Conservation (phyloP, 345 rosid species). For the Eucalyptus polybractea region DNA sequence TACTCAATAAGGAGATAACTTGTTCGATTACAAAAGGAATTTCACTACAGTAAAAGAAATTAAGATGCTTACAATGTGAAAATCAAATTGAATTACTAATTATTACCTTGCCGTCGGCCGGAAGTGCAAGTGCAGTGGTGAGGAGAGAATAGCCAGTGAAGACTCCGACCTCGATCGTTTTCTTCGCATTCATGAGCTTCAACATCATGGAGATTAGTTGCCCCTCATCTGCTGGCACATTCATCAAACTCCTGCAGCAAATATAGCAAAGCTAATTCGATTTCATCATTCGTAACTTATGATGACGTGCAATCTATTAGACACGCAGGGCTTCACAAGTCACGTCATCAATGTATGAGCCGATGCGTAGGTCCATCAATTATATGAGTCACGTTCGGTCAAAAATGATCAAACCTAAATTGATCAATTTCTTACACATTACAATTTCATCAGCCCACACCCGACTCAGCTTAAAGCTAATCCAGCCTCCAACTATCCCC, state of each 20-base stretch:
- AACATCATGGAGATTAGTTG: neutral
- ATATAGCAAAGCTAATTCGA: neutral
- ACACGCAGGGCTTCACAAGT: no score
- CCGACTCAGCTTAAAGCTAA: no score
- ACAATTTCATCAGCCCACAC: neutral
- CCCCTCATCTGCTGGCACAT: neutral
- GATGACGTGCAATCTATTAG: no score
- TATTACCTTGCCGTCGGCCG: slow-evolving; percentile 40
- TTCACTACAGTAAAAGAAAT: neutral
- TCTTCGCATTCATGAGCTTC: slow-evolving; percentile 41
- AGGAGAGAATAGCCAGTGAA: slow-evolving; percentile 78
- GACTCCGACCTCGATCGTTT: slow-evolving; percentile 60
- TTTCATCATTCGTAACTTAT: neutral
- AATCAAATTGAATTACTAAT: neutral
- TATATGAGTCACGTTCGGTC: no score
- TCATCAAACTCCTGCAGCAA: slow-evolving; percentile 22
- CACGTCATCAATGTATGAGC: neutral
- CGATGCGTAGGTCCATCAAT: rapidly evolving
- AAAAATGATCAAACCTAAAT: neutral
- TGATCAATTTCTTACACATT: neutral
- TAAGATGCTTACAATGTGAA: neutral
- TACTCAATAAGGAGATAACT: neutral
- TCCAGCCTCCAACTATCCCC: neutral
- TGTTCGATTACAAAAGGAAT: no score
- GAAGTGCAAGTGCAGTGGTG: slow-evolving; percentile 57